Evolutionary conservation across 2,329 filamentous ascomycete genomes (phyloP), one percentile per base, ranked within the genome.

Genomic region (Aspergillus persii): DNA sequence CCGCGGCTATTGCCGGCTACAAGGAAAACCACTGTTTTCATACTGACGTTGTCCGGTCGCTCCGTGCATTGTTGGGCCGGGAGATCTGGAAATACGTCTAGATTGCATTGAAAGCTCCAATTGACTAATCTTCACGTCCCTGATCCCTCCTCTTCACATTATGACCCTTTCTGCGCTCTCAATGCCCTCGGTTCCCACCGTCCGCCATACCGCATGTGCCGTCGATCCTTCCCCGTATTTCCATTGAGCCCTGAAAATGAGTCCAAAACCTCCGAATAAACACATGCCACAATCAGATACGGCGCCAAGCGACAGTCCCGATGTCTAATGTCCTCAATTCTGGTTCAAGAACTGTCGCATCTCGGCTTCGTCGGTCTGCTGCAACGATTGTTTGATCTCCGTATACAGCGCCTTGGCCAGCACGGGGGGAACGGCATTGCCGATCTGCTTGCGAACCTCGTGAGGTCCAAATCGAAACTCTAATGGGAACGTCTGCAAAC

Each of bases 381-480:
- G 67, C 58, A 82, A 55, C 1, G 72, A 70, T 51, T 69, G 71
- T 26, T 72, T 68, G 3, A 81, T 70, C 51, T 75, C 70, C 33
- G 59, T 57, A 54, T 78, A 76, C 4, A 83, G 53, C 5, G 71
- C 74, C 54, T 73, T 70, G 0, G 77, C 77, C 8, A 83, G 62
- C 15, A 70, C 58, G 7, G 90, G 85, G 0, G 91, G 89, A 15
- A 94, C 91, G 0, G 90, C 91, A 67, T 95, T 94, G 0, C 91
- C 91, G 62, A 94, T 90, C 70, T 92, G 89, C 62, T 79, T 83
- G 64, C 83, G 67, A 0, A 72, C 69, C 1, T 73, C 68, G 0
- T 51, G 66, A 0, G 74, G 75, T 0, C 75, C 61, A 67, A 94
- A 93, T 0, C 71, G 70, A 69, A 91, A 88, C 2, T 76, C 69